These are phyloP conservation scores for Medicago ruthenica DNA, from an alignment of 306 rosid genomes.

Conservation along the genomic window DNA sequence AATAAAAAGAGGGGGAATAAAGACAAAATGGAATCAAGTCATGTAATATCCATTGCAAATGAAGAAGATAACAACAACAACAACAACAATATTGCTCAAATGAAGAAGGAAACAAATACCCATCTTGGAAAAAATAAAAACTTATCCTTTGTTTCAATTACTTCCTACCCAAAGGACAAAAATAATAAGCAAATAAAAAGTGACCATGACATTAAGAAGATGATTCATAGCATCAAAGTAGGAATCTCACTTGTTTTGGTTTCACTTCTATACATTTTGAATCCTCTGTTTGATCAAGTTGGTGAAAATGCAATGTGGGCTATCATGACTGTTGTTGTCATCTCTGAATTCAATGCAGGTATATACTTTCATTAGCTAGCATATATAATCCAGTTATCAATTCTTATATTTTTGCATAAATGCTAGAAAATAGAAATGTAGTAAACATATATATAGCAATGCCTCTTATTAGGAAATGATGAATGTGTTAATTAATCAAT, in stretches of 20 bases:
- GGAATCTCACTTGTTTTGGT: slow-evolving; percentile 79
- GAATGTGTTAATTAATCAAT: neutral
- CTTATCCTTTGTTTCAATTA: slow-evolving; percentile 25
- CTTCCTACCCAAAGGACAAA: slow-evolving; percentile 32
- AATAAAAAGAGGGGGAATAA: slow-evolving; percentile 18
- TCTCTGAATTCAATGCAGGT: slow-evolving; percentile 92
- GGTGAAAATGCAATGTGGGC: slow-evolving; percentile 99
- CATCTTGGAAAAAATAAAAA: slow-evolving; percentile 30
- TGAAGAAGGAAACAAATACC: slow-evolving; percentile 36
- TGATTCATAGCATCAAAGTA: slow-evolving; percentile 76
- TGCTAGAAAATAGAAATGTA: no score
- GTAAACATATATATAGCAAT: neutral
- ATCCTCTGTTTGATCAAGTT: slow-evolving; percentile 72
- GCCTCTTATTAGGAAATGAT: neutral
- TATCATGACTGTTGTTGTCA: slow-evolving; percentile 86
- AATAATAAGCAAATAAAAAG: slow-evolving; percentile 39
- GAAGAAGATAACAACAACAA: slow-evolving; percentile 32
- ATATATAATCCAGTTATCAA: neutral
- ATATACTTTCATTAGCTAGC: slow-evolving; percentile 3
- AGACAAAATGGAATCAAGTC: slow-evolving; percentile 57
- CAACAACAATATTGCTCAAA: neutral
- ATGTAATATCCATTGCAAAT: slow-evolving; percentile 53
- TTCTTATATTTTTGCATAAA: neutral
- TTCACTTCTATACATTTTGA: slow-evolving; percentile 73
- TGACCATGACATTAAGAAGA: slow-evolving; percentile 48